Percentiles rank a stretch among this genome's conserved stretches.
These are phyloP conservation scores for Gentiana macrophylla DNA, from an alignment of 257 asterid genomes.

Conservation along the genomic window DNA sequence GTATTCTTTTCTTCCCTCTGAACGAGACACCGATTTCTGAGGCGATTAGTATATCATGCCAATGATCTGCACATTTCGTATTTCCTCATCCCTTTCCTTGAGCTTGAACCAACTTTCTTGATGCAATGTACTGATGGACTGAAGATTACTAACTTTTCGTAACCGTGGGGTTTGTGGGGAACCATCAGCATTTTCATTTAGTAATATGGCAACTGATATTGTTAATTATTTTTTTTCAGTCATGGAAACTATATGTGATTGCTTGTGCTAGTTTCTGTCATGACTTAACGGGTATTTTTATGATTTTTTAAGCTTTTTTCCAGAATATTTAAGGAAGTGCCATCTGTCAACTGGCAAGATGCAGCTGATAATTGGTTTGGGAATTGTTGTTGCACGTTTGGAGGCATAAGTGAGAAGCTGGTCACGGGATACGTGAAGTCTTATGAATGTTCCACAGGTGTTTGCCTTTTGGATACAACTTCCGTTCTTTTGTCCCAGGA, in stretches of 20 bases:
- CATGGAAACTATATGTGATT: too few relatives aligned
- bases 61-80: conserved; percentile 3
- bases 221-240: too few relatives aligned
- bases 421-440: conserved; percentile 56
- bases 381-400: conserved; percentile 89
- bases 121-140: not conserved
- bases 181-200: too few relatives aligned
- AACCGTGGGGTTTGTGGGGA: too few relatives aligned
- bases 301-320: conserved; percentile 5
- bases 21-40: too few relatives aligned
- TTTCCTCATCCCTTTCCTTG: too few relatives aligned
- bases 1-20: conserved; percentile 23
- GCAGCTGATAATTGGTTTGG: conserved; percentile 99
- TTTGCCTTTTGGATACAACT: conserved; percentile 57
- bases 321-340: conserved; percentile 73
- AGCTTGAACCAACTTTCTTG: not conserved
- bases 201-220: too few relatives aligned
- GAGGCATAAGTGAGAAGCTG: conserved; percentile 75
- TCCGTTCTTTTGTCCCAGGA: conserved; percentile 51
- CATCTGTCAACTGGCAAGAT: conserved; percentile 89
- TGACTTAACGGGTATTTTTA: not conserved
- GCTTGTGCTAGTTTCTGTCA: too few relatives aligned
- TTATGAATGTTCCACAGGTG: conserved; percentile 55
- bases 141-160: too few relatives aligned
- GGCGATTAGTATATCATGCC: conserved; percentile 1